Percentiles rank a stretch among this genome's conserved stretches.
These are phyloP conservation scores for Circinella minor DNA, from an alignment of 371 early-diverging fungal genomes.

Conservation along the genomic window DNA sequence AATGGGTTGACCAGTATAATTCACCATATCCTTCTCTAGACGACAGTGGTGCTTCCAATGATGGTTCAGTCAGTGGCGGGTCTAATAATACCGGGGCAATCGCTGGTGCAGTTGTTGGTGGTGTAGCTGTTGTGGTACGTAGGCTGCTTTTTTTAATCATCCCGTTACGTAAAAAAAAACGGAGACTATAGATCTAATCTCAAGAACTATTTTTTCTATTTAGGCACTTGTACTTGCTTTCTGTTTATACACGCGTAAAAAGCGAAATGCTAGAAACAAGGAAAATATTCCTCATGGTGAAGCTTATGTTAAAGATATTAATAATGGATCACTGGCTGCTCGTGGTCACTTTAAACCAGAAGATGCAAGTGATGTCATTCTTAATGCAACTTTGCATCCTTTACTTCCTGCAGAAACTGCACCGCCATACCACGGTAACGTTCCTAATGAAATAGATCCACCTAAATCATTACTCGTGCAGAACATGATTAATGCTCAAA, in stretches of 20 bases:
- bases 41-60: background rate
- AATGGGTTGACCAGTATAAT: background rate
- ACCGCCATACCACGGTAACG: background rate
- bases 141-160: no score
- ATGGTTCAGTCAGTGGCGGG: background rate
- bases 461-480: background rate
- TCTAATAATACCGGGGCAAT: background rate
- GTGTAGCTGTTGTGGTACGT: background rate
- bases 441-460: background rate
- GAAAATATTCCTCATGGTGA: no score
- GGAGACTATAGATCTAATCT: no score
- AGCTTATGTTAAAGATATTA: no score
- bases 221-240: no score
- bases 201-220: no score
- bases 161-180: no score
- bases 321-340: no score
- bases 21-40: background rate
- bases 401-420: background rate
- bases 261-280: no score
- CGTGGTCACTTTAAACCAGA: background rate
- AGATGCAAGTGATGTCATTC: background rate
- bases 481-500: background rate
- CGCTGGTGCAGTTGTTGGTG: background rate
- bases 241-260: no score
- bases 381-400: background rate